These are phyloP conservation scores for Arabis hirsuta DNA, from an alignment of 345 rosid genomes.

Conservation along the genomic window DNA sequence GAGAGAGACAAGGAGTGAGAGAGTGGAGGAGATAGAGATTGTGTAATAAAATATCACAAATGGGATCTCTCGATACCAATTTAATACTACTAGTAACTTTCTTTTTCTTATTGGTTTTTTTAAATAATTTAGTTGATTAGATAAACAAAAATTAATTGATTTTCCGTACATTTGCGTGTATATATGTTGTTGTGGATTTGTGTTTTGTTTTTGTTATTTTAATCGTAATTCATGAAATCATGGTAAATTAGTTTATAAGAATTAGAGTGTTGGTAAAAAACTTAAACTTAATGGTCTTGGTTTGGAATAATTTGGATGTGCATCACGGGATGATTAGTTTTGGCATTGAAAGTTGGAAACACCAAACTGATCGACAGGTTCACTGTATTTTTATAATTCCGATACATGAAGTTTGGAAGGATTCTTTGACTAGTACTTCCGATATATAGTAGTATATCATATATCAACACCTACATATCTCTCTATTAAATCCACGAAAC, in stretches of 20 bases:
- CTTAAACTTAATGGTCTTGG: background rate
- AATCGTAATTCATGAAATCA: background rate
- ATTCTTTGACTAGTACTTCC: background rate
- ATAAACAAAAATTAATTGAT: too few species aligned
- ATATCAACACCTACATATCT: too few species aligned
- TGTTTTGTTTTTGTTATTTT: too few species aligned
- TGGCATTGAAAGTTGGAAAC: slow-evolving; percentile 33
- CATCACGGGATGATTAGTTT: slow-evolving; percentile 38
- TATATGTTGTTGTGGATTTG: too few species aligned
- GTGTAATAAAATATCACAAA: slow-evolving; percentile 35
- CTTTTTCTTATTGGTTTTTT: slow-evolving; percentile 2
- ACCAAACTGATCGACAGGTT: slow-evolving; percentile 27
- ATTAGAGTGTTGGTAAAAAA: background rate
- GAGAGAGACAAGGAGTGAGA: background rate
- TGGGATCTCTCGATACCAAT: slow-evolving; percentile 23
- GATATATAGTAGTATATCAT: too few species aligned
- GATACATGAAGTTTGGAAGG: slow-evolving; percentile 27
- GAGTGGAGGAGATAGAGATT: slow-evolving; percentile 31
- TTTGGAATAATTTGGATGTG: background rate
- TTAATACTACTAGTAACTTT: background rate
- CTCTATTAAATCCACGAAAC: too few species aligned
- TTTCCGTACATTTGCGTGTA: too few species aligned
- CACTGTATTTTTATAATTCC: background rate
- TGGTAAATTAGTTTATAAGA: background rate
- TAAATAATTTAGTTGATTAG: too few species aligned